These are phyloP conservation scores for Apiotrichum domesticum DNA, from an alignment of 1,284 basidiomycete genomes.

Conservation along the genomic window DNA sequence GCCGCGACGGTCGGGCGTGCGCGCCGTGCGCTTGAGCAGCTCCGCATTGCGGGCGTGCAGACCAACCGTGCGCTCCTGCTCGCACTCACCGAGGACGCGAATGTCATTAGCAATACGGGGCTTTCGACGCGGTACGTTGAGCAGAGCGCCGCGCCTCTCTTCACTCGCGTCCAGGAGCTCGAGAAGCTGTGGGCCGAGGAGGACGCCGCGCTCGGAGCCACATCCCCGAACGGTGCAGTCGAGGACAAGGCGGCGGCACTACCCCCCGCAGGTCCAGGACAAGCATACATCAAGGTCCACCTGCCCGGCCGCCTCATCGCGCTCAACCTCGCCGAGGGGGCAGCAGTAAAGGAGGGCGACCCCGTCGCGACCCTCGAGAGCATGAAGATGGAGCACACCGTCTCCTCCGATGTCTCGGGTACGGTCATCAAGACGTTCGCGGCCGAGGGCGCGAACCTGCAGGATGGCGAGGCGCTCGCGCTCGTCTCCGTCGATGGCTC, in stretches of 20 bases:
- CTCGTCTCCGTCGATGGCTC: slow-evolving; percentile 2
- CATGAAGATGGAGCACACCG: slow-evolving; percentile 23
- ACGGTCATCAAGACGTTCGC: slow-evolving; percentile 8
- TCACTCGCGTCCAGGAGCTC: slow-evolving; percentile 3
- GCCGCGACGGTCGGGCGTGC: slow-evolving; percentile 4
- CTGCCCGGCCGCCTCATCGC: slow-evolving; percentile 15
- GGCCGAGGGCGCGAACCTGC: slow-evolving; percentile 10
- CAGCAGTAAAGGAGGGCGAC: slow-evolving; percentile 8
- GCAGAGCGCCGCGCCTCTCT: slow-evolving; percentile 5
- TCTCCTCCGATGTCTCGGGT: slow-evolving; percentile 6
- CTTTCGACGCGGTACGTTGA: slow-evolving; percentile 15
- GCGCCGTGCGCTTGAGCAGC: slow-evolving; percentile 8
- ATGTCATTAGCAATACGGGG: slow-evolving; percentile 6
- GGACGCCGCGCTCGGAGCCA: not conserved
- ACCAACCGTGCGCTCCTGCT: slow-evolving; percentile 15
- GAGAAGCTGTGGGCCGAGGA: slow-evolving; percentile 10
- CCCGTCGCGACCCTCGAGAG: slow-evolving; percentile 13
- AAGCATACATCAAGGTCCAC: slow-evolving; percentile 14
- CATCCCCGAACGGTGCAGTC: not conserved
- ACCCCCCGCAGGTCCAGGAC: slow-evolving; percentile 11
- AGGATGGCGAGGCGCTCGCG: slow-evolving; percentile 15
- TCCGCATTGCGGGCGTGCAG: slow-evolving; percentile 11
- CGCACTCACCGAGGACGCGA: slow-evolving; percentile 12
- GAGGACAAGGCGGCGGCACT: slow-evolving; percentile 1
- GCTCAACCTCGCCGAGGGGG: slow-evolving; percentile 8